Percentiles rank a stretch among this genome's conserved stretches.
phyloP scores from a whole-genome alignment of 345 rosid species.

The Balakata baccata region DNA sequence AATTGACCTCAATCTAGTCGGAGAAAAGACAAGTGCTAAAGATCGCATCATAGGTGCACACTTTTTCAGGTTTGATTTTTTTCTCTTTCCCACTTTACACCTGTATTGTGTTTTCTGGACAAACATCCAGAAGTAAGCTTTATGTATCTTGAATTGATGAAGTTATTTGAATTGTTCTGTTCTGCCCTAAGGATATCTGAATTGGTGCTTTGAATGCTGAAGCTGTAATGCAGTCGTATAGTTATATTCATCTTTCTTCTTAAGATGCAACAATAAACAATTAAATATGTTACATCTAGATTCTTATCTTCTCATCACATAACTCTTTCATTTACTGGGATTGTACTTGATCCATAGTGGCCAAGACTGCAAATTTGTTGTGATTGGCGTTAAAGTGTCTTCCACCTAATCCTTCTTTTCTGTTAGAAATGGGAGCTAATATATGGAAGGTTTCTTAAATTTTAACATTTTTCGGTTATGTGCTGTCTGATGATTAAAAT shows the following conservation, averaged over 20 bases:
- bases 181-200: neutral
- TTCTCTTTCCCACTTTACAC: neutral
- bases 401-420: neutral
- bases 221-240: neutral
- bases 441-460: neutral
- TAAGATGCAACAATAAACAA: neutral
- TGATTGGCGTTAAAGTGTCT: neutral
- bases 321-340: no score
- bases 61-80: constrained; percentile 71
- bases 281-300: neutral
- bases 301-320: no score
- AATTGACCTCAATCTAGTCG: constrained; percentile 69
- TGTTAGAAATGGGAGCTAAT: neutral
- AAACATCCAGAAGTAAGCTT: neutral
- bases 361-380: neutral
- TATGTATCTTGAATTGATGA: neutral
- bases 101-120: neutral
- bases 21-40: constrained; percentile 69
- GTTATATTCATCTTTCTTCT: neutral
- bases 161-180: neutral
- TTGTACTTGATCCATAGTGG: neutral
- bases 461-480: neutral
- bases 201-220: neutral
- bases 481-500: no score
- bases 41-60: constrained; percentile 92